Conservation (phyloP, 2,329 filamentous ascomycete genomes). For the Claviceps humidiphila region DNA sequence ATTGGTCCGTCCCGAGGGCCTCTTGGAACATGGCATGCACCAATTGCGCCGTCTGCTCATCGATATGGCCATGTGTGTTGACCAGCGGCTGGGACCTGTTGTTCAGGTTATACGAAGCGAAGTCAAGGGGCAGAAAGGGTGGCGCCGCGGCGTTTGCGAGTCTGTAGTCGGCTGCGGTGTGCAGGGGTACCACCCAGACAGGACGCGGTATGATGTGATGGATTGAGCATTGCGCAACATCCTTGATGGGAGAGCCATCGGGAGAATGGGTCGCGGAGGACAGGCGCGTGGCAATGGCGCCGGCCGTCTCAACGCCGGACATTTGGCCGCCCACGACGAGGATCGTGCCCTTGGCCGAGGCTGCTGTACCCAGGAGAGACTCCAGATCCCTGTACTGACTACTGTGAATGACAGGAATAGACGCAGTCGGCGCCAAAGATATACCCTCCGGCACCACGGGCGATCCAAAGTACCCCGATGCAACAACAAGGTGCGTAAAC, state of each 20-base stretch:
- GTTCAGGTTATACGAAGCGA: constrained; percentile 56
- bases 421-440: constrained; percentile 14
- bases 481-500: constrained; percentile 61
- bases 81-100: constrained; percentile 45
- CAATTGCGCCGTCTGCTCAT: constrained; percentile 39
- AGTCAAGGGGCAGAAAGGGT: constrained; percentile 59
- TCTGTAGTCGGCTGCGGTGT: constrained; percentile 36
- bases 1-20: constrained; percentile 41
- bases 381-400: constrained; percentile 47
- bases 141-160: constrained; percentile 28
- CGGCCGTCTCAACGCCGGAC: constrained; percentile 67
- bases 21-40: constrained; percentile 38
- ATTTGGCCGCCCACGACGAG: constrained; percentile 70
- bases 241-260: constrained; percentile 22
- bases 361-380: constrained; percentile 28
- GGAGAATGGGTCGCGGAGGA: constrained; percentile 49
- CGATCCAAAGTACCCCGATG: constrained; percentile 64
- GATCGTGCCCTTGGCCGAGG: constrained; percentile 41
- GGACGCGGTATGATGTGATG: constrained; percentile 59
- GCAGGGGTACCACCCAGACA: constrained; percentile 56
- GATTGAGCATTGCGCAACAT: constrained; percentile 40
- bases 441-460: constrained; percentile 36
- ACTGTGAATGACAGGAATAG: constrained; percentile 51
- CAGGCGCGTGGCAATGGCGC: constrained; percentile 56
- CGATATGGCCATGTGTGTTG: constrained; percentile 53